phyloP scores from a whole-genome alignment of 257 asterid species.

The Haberlea rhodopensis region DNA sequence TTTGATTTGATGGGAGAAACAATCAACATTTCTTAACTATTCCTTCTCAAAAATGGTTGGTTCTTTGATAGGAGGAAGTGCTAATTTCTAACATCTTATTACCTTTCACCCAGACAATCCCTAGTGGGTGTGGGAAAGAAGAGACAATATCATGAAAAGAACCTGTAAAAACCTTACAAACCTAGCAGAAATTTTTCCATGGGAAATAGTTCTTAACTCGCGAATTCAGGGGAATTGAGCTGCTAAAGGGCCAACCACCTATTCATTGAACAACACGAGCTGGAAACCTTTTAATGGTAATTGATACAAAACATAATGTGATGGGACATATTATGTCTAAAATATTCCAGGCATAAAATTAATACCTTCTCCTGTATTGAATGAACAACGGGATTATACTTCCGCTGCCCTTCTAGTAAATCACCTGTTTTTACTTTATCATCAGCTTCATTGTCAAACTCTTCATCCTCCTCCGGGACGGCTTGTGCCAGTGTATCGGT shows the following conservation, averaged over 20 bases:
- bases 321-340: neutral
- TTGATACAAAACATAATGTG: conserved; percentile 1
- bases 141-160: conserved; percentile 7
- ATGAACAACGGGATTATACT: conserved; percentile 91
- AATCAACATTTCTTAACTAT: neutral
- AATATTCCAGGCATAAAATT: conserved; percentile 7
- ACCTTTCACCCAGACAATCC: neutral
- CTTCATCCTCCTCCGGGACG: conserved; percentile 70
- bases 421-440: conserved; percentile 67
- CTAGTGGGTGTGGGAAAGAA: conserved; percentile 2
- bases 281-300: conserved; percentile 8
- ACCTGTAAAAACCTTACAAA: neutral
- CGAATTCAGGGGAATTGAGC: neutral
- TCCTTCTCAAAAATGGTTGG: neutral
- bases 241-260: conserved; percentile 5
- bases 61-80: neutral
- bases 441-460: conserved; percentile 53
- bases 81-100: neutral
- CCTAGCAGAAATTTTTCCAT: neutral
- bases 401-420: conserved; percentile 95
- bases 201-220: neutral
- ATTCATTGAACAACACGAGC: conserved; percentile 5
- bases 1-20: neutral
- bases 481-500: conserved; percentile 77
- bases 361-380: conserved; percentile 98